These are phyloP conservation scores for Diospyros lotus DNA, from an alignment of 148 eudicot genomes.

Conservation along the genomic window DNA sequence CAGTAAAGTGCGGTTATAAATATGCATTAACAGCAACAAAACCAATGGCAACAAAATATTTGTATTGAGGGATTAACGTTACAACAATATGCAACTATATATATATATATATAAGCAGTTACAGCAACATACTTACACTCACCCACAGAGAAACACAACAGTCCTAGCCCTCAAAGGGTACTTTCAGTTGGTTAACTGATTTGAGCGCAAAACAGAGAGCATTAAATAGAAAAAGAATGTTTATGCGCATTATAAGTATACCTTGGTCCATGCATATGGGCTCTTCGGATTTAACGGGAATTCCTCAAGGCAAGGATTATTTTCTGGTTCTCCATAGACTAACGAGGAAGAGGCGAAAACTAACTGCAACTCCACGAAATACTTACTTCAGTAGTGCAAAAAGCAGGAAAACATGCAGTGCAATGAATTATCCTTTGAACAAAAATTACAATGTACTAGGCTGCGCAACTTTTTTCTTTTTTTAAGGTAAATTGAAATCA, in stretches of 20 bases:
- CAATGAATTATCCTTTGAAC: background rate
- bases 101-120: too few relatives aligned
- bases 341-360: constrained; percentile 95
- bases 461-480: too few relatives aligned
- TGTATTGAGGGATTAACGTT: constrained; percentile 54
- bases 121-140: too few relatives aligned
- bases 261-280: constrained; percentile 96
- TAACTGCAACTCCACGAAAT: constrained; percentile 39
- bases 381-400: too few relatives aligned
- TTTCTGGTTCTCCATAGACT: constrained; percentile 85
- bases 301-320: constrained; percentile 78
- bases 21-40: too few relatives aligned
- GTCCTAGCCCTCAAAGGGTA: background rate
- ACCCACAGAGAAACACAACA: background rate
- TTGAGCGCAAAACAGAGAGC: background rate
- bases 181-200: background rate
- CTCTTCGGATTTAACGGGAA: constrained; percentile 66
- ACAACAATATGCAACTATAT: background rate
- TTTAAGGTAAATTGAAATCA: too few relatives aligned
- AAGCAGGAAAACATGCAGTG: background rate
- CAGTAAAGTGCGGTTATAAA: too few relatives aligned
- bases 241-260: constrained; percentile 14
- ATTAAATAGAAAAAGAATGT: background rate
- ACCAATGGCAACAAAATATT: too few relatives aligned
- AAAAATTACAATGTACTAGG: background rate